Evolutionary conservation across 805 yeast genomes (phyloP).

Genomic region (Cyberlindnera euphorbiae): DNA sequence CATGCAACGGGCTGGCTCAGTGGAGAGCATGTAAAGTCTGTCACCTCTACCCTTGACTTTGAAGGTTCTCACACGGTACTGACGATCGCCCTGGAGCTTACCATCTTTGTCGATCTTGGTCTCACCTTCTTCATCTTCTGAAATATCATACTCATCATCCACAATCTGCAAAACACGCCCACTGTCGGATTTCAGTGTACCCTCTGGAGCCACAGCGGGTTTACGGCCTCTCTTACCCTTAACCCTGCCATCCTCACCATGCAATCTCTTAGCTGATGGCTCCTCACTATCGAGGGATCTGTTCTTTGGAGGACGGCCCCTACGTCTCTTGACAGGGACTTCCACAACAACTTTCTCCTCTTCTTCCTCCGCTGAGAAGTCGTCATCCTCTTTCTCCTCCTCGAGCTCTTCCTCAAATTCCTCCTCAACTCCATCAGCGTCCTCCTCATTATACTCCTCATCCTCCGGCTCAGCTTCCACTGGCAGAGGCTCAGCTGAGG

Average conservation of each 20-base stretch:
- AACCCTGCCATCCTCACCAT: too few species aligned
- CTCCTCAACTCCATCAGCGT: conserved; percentile 37
- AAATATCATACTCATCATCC: conserved; percentile 75
- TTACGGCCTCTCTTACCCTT: conserved; percentile 39
- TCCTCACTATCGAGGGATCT: conserved; percentile 7
- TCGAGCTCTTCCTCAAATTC: conserved; percentile 28
- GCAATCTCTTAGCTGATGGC: conserved; percentile 4
- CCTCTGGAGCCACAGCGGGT: conserved; percentile 28
- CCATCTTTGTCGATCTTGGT: conserved; percentile 68
- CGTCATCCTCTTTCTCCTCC: conserved; percentile 17
- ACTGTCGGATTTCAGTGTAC: conserved; percentile 50
- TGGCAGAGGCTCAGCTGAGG: neutral
- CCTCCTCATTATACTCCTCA: neutral
- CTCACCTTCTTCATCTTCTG: conserved; percentile 76
- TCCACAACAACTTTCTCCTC: conserved; percentile 4
- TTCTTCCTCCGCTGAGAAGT: conserved; percentile 6
- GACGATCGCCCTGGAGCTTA: conserved; percentile 62
- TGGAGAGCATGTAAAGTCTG: conserved; percentile 79
- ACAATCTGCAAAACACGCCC: conserved; percentile 61
- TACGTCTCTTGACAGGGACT: conserved; percentile 16
- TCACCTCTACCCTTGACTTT: conserved; percentile 57
- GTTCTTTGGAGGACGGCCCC: conserved; percentile 21
- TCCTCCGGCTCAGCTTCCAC: neutral
- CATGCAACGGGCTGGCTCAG: conserved; percentile 93
- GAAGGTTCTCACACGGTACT: conserved; percentile 67